These are phyloP conservation scores for Hymenoscyphus scutula DNA, from an alignment of 2,329 filamentous ascomycete genomes.

Conservation along the genomic window DNA sequence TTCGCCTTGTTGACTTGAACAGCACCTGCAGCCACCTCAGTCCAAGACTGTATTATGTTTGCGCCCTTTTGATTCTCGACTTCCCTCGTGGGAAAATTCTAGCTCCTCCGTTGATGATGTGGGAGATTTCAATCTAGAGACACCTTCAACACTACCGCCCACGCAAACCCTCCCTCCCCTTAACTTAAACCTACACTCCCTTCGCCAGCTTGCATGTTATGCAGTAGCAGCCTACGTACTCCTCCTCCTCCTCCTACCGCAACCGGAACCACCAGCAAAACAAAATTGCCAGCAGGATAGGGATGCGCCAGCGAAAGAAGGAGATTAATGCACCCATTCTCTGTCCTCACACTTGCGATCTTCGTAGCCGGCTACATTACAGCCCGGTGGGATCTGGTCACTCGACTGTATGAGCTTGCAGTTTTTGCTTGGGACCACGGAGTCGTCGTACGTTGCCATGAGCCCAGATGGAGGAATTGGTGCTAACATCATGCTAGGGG, in stretches of 20 bases:
- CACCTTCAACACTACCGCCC: slow-evolving; percentile 1
- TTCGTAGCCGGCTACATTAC: slow-evolving; percentile 99
- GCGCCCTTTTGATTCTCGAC: not conserved
- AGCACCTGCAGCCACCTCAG: no score
- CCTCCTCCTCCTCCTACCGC: not conserved
- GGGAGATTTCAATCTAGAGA: slow-evolving; percentile 16
- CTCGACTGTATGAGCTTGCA: slow-evolving; percentile 91
- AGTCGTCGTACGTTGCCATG: slow-evolving; percentile 69
- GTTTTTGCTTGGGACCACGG: slow-evolving; percentile 99
- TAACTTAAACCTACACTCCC: slow-evolving; percentile 4
- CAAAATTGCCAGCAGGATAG: slow-evolving; percentile 14
- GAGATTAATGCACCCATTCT: slow-evolving; percentile 88
- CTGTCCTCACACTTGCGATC: slow-evolving; percentile 90
- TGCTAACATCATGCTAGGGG: slow-evolving; percentile 51
- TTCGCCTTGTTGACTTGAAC: no score
- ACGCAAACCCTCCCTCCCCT: not conserved
- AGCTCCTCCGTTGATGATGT: slow-evolving; percentile 19
- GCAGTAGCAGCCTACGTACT: slow-evolving; percentile 6
- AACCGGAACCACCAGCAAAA: slow-evolving; percentile 8
- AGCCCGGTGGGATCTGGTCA: slow-evolving; percentile 97
- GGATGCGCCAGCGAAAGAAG: slow-evolving; percentile 34
- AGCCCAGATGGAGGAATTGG: not conserved
- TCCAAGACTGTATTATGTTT: not conserved
- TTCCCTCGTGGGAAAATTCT: slow-evolving; percentile 8
- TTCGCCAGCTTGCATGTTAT: slow-evolving; percentile 10